Conservation (phyloP, 805 yeast genomes). For the Nakazawaea anatomiae region DNA sequence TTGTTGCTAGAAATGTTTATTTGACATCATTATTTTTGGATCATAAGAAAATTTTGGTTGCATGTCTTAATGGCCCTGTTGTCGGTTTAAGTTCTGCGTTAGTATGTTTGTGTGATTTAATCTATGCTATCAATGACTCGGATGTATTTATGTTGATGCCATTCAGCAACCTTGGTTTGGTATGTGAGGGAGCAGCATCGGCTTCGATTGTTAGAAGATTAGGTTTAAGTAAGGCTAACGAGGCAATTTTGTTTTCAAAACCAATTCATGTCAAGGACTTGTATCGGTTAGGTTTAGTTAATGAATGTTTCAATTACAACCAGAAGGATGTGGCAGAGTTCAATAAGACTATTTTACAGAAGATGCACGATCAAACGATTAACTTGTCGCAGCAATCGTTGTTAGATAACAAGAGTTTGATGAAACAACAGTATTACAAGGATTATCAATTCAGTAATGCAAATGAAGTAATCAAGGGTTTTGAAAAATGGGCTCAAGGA, state of each 20-base stretch:
- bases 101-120: constrained; percentile 69
- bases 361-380: constrained; percentile 28
- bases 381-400: constrained; percentile 42
- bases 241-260: constrained; percentile 64
- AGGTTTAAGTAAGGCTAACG: constrained; percentile 68
- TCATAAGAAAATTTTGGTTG: constrained; percentile 65
- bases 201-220: constrained; percentile 62
- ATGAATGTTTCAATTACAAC: constrained; percentile 41
- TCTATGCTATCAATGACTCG: constrained; percentile 58
- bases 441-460: constrained; percentile 46
- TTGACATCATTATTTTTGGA: constrained; percentile 62
- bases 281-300: constrained; percentile 51
- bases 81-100: constrained; percentile 74
- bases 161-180: constrained; percentile 76
- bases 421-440: constrained; percentile 26
- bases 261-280: constrained; percentile 60
- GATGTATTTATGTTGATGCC: constrained; percentile 63
- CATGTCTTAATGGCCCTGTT: constrained; percentile 83
- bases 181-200: constrained; percentile 75
- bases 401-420: constrained; percentile 36
- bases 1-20: constrained; percentile 66
- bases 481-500: constrained; percentile 65
- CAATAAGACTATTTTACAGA: constrained; percentile 32
- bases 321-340: constrained; percentile 29
- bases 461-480: constrained; percentile 63